phyloP scores from a whole-genome alignment of 2,329 filamentous ascomycete genomes.

The Myriosclerotinia duriaeana region DNA sequence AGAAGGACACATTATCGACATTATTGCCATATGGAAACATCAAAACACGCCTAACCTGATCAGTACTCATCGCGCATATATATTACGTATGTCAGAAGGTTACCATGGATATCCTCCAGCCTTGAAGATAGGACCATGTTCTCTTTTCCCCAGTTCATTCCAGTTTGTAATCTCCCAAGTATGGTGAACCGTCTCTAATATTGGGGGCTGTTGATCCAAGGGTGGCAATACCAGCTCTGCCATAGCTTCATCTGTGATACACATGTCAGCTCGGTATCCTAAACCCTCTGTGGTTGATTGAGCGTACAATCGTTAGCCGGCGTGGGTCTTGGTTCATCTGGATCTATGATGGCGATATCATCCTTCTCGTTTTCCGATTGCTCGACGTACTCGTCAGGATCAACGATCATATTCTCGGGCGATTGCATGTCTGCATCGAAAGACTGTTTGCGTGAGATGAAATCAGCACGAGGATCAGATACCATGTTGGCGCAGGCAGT shows the following conservation, averaged over 20 bases:
- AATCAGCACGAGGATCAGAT: conserved; percentile 6
- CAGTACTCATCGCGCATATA: conserved; percentile 27
- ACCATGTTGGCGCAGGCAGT: conserved; percentile 11
- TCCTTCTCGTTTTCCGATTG: conserved; percentile 42
- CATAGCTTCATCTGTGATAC: conserved; percentile 71
- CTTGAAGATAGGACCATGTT: conserved; percentile 84
- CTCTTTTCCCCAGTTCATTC: conserved; percentile 72
- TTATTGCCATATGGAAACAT: conserved; percentile 97
- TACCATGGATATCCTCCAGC: conserved; percentile 87
- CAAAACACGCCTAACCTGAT: conserved; percentile 72
- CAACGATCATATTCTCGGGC: conserved; percentile 40
- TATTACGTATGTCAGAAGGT: conserved; percentile 36
- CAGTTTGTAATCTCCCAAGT: conserved; percentile 90
- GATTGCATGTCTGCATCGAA: conserved; percentile 37
- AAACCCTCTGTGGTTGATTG: background rate
- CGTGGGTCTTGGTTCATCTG: conserved; percentile 37
- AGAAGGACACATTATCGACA: conserved; percentile 89
- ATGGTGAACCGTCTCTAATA: conserved; percentile 69
- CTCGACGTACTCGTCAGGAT: conserved; percentile 38
- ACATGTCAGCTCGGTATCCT: conserved; percentile 30
- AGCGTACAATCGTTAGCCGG: conserved; percentile 44
- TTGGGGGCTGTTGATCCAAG: conserved; percentile 72
- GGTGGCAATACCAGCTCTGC: conserved; percentile 74
- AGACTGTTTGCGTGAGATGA: conserved; percentile 29
- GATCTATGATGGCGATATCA: conserved; percentile 45